Percentiles rank a stretch among this genome's conserved stretches.
Evolutionary conservation across 2,329 filamentous ascomycete genomes (phyloP).

Genomic region (Colletotrichum sp.): DNA sequence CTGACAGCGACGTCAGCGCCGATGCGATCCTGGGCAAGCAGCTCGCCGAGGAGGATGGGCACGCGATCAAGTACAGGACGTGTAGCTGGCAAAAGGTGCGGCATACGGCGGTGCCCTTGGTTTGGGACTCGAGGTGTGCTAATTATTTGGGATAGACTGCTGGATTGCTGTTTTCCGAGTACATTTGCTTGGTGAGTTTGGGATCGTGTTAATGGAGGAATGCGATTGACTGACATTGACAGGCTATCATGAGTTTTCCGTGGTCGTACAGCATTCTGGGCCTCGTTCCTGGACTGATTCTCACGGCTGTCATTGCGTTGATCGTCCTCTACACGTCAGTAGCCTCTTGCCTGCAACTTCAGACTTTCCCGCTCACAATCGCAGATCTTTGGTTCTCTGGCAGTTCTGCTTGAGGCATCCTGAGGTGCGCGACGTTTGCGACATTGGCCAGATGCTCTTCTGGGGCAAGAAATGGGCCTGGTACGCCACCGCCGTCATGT

Average conservation of each 20-base stretch:
- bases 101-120: not conserved
- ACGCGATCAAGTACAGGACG: constrained; percentile 88
- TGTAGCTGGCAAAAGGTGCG: constrained; percentile 84
- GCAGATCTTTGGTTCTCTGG: constrained; percentile 57
- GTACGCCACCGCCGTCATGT: constrained; percentile 80
- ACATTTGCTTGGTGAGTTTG: constrained; percentile 61
- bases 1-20: constrained; percentile 51
- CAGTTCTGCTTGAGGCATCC: constrained; percentile 91
- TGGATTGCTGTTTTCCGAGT: constrained; percentile 89
- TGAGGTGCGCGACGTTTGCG: constrained; percentile 90
- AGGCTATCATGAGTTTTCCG: constrained; percentile 89
- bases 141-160: constrained; percentile 61
- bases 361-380: constrained; percentile 14
- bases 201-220: not conserved
- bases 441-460: constrained; percentile 95
- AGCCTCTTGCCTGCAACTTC: too few relatives aligned
- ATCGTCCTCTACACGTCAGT: constrained; percentile 78
- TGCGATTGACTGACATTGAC: constrained; percentile 27
- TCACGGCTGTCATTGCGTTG: constrained; percentile 79
- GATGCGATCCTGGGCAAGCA: constrained; percentile 65
- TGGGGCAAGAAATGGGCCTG: constrained; percentile 80
- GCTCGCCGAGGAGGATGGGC: constrained; percentile 76
- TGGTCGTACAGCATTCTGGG: constrained; percentile 91
- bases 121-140: too few relatives aligned
- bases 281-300: constrained; percentile 79